Evolutionary conservation across 192 early-diverging fungal species (phyloP).

Genomic region (Mortierella alpina): DNA sequence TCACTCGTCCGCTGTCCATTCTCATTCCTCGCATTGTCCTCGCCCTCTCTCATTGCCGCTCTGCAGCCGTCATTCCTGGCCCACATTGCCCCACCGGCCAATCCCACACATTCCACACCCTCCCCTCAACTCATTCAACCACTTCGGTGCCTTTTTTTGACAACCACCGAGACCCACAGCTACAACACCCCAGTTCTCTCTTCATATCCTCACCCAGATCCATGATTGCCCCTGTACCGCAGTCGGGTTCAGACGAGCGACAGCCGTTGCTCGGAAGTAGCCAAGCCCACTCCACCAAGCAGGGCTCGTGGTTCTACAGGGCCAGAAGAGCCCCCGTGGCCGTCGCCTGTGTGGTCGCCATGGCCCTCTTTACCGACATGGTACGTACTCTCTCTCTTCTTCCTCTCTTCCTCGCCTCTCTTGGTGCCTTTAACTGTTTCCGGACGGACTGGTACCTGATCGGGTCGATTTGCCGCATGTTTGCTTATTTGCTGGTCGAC

Average conservation of each 20-base stretch:
- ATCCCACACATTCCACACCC: background rate
- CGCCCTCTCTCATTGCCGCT: background rate
- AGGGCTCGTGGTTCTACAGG: constrained; percentile 25
- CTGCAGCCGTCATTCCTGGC: background rate
- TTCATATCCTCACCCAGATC: background rate
- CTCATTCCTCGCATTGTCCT: background rate
- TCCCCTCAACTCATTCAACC: background rate
- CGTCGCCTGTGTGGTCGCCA: constrained; percentile 60
- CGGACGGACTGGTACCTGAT: background rate
- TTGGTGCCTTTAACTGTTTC: background rate
- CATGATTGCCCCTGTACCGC: constrained; percentile 42
- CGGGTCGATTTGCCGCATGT: no score
- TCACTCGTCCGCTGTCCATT: background rate
- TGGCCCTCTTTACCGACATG: constrained; percentile 74
- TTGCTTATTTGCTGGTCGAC: background rate
- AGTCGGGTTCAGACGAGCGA: constrained; percentile 22
- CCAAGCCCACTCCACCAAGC: background rate
- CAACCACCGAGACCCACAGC: background rate
- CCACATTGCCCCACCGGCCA: background rate
- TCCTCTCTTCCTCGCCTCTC: background rate
- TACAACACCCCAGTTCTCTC: background rate
- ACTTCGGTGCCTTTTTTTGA: background rate
- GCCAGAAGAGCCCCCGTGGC: constrained; percentile 44
- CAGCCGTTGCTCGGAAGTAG: constrained; percentile 16
- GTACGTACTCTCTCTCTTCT: background rate